phyloP scores from a whole-genome alignment of 2,329 filamentous ascomycete genomes.

The Onygenales sp. region DNA sequence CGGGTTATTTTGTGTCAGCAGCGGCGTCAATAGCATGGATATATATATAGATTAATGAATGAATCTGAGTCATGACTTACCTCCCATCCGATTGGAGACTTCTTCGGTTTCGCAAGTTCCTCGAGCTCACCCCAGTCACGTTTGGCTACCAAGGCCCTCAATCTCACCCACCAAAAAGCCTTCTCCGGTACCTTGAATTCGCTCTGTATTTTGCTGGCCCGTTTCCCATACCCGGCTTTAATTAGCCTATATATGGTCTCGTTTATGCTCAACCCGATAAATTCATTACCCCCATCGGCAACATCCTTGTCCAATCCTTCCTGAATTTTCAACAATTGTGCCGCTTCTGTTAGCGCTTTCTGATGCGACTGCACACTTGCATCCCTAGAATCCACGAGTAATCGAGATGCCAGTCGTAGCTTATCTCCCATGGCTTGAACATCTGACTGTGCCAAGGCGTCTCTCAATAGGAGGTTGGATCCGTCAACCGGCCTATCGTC shows the following conservation, averaged over 20 bases:
- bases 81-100: conserved; percentile 94
- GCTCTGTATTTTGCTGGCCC: conserved; percentile 76
- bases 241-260: conserved; percentile 88
- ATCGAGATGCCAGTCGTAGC: conserved; percentile 71
- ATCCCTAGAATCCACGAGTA: conserved; percentile 78
- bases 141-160: conserved; percentile 80
- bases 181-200: conserved; percentile 93
- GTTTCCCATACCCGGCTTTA: conserved; percentile 67
- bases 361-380: conserved; percentile 56
- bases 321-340: conserved; percentile 72
- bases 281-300: conserved; percentile 50
- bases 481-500: conserved; percentile 86
- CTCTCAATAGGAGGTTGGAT: conserved; percentile 74
- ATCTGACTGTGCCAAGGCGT: conserved; percentile 67
- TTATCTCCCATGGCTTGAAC: conserved; percentile 69
- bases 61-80: conserved; percentile 40
- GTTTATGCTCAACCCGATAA: conserved; percentile 77
- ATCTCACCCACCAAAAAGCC: conserved; percentile 75
- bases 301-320: conserved; percentile 80
- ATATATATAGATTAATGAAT: background rate
- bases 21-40: background rate
- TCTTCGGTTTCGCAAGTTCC: conserved; percentile 63
- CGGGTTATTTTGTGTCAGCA: conserved; percentile 20
- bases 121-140: conserved; percentile 90
- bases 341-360: conserved; percentile 67